These are phyloP conservation scores for Lithohypha guttulata DNA, from an alignment of 2,329 filamentous ascomycete species.

Conservation along the genomic window DNA sequence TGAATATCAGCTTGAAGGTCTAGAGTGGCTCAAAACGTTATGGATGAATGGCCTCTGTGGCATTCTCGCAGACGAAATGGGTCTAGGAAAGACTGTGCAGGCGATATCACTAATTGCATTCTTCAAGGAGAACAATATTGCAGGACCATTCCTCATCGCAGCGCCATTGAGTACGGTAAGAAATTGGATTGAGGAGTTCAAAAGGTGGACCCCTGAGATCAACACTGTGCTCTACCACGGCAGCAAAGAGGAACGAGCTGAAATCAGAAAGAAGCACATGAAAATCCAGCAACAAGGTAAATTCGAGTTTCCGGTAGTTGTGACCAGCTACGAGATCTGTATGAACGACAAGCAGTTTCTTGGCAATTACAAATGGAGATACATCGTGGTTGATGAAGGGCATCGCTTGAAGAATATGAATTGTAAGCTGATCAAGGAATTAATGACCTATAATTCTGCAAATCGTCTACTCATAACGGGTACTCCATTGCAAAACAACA, in stretches of 20 bases:
- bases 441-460: constrained; percentile 79
- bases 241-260: constrained; percentile 62
- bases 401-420: constrained; percentile 97
- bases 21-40: constrained; percentile 78
- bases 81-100: constrained; percentile 82
- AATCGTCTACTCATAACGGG: constrained; percentile 89
- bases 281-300: constrained; percentile 55
- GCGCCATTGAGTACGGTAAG: constrained; percentile 83
- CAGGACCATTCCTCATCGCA: constrained; percentile 83
- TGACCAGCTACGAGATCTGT: constrained; percentile 93
- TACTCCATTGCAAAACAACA: constrained; percentile 89
- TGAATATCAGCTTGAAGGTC: constrained; percentile 82
- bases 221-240: constrained; percentile 89
- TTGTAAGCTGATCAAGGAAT: constrained; percentile 76
- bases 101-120: constrained; percentile 81
- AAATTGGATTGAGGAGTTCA: constrained; percentile 94
- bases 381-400: constrained; percentile 97
- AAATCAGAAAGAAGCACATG: constrained; percentile 62
- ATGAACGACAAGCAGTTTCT: constrained; percentile 77
- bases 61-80: constrained; percentile 91
- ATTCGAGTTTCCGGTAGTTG: constrained; percentile 74
- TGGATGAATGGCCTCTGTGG: constrained; percentile 89
- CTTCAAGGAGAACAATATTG: constrained; percentile 72
- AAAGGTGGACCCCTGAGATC: constrained; percentile 78
- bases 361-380: constrained; percentile 82